Percentiles rank a stretch among this genome's conserved stretches.
These are phyloP conservation scores for Auricularia sp. DNA, from an alignment of 768 basidiomycete genomes.

Conservation along the genomic window DNA sequence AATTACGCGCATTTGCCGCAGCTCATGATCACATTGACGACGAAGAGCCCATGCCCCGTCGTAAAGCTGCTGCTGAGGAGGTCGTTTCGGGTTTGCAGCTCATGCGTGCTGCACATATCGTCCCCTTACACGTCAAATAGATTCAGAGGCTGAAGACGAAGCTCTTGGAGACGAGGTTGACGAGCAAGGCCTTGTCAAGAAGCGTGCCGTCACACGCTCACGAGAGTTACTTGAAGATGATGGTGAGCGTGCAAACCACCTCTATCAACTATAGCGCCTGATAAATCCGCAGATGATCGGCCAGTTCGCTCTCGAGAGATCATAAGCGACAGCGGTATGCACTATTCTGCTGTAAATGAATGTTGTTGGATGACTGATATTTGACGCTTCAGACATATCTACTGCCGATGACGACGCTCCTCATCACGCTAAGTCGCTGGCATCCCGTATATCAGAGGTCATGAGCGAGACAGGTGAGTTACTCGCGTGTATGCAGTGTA, in stretches of 20 bases:
- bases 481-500: no score
- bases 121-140: background rate
- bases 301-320: background rate
- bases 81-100: background rate
- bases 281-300: background rate
- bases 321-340: background rate
- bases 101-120: background rate
- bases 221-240: background rate
- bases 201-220: no score
- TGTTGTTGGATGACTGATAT: no score
- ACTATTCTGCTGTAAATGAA: background rate
- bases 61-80: background rate
- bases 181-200: no score
- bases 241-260: background rate
- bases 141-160: background rate
- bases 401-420: no score
- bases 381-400: no score
- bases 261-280: background rate
- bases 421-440: no score
- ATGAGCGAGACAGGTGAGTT: no score
- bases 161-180: background rate
- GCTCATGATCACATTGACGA: background rate
- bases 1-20: background rate
- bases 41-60: background rate
- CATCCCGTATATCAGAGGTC: no score